Evolutionary conservation across 352 stramenopile genomes (phyloP), one percentile per base, ranked within the genome.

Genomic region (Peronospora farinosa): DNA sequence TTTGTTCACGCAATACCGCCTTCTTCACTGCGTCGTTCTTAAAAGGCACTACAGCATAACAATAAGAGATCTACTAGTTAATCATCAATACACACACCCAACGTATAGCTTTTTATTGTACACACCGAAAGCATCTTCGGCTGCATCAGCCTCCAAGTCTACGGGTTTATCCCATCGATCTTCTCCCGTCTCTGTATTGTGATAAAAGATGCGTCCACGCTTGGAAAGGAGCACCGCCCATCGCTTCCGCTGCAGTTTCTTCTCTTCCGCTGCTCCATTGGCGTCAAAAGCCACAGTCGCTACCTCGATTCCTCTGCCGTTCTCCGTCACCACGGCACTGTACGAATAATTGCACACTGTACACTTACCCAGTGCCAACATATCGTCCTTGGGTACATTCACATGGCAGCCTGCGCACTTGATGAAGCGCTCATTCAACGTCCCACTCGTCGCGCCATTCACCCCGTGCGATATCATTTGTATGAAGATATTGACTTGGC

Each of bases 1-100:
- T 74, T 47, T 91, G 79, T 37, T 91, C 77, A 0, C 72, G 62
- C 41, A 91, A 50, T 51, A 91, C 73, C 12, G 79, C 79, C 15
- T 91, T 88, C 65, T 86, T 86, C 35, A 91, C 69, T 0, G 74
- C 69, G 47, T 91, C 79, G 50, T 87, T 86, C 66, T 88, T 88
- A 61, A 88, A 91, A 30, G 78, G 78, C 38, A 91, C 79, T 91
- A 37, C 32, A 57, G 13, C 19, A 55, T 33, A 47, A 46, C 5
- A 35, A 28, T 43, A 39, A 40, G 4, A 62, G 8, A 13, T 3
- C 0, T 2, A 3, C 2, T 16, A 2, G 11, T 25, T 7, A 38
- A 12, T 13, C 9, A 37, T 1, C 13, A 1, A 37, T 16, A 37
- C 5, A 23, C 6, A 31, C 9, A 21, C 0, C 21, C 39, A n/a